Conservation (phyloP, 139 green algal species). For the Ettlia oleoabundans region DNA sequence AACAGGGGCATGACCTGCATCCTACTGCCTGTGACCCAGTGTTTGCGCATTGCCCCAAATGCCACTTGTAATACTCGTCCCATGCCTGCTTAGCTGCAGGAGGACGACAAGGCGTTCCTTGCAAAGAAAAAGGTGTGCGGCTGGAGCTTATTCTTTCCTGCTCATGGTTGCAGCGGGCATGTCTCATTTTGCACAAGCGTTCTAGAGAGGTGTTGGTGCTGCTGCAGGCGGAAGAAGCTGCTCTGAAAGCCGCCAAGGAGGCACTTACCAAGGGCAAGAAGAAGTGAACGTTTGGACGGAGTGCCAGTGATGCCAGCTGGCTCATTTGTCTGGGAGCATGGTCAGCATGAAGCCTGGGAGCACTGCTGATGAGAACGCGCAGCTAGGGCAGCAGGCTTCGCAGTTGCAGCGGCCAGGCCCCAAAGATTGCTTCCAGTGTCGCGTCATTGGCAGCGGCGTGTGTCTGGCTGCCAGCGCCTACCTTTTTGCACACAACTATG, state of each 20-base stretch:
- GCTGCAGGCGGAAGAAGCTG: constrained; percentile 41
- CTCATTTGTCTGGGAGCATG: background rate
- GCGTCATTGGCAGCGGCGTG: constrained; percentile 39
- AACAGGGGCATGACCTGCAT: too few species aligned
- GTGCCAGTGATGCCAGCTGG: too few species aligned
- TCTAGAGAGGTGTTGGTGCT: background rate
- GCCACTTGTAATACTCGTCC: too few species aligned
- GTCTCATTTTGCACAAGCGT: background rate
- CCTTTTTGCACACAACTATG: constrained; percentile 26
- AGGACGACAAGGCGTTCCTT: constrained; percentile 47
- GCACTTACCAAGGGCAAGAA: constrained; percentile 51
- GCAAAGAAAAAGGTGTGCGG: constrained; percentile 58
- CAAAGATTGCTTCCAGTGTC: constrained; percentile 44
- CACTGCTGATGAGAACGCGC: background rate
- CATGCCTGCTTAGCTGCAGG: too few species aligned
- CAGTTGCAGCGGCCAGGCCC: background rate
- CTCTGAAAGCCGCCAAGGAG: constrained; percentile 48
- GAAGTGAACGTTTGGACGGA: too few species aligned
- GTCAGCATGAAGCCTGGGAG: too few species aligned
- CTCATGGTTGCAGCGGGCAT: too few species aligned
- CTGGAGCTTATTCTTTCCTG: too few species aligned
- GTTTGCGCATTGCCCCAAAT: too few species aligned
- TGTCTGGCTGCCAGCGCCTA: constrained; percentile 47
- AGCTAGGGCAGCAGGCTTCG: background rate
- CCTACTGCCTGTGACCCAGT: too few species aligned